Conservation (phyloP, 345 rosid genomes). For the Excoecaria agallocha region DNA sequence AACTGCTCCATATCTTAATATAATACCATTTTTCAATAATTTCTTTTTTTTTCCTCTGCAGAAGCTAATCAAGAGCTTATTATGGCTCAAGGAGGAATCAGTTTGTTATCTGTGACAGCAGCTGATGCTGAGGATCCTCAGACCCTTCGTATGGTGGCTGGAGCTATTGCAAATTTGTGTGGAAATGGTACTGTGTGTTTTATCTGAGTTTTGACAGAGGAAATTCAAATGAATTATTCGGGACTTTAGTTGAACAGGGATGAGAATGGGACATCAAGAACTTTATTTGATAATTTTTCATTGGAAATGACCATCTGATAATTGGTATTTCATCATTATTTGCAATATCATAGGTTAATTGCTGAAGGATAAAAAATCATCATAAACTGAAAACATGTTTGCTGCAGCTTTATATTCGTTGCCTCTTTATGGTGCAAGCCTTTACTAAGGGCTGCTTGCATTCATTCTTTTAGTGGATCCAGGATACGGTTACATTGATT, state of each 20-base stretch:
- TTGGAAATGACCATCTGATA: neutral
- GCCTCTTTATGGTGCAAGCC: neutral
- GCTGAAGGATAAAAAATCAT: neutral
- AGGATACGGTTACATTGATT: neutral
- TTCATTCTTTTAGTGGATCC: neutral
- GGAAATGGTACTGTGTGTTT: conserved; percentile 28
- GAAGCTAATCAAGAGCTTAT: conserved; percentile 38
- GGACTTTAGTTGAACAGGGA: too few relatives aligned
- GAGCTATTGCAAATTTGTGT: conserved; percentile 39
- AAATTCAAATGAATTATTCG: too few relatives aligned
- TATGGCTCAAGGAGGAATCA: conserved; percentile 35
- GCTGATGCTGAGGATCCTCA: conserved; percentile 41
- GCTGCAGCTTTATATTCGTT: neutral
- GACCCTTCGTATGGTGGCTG: conserved; percentile 38
- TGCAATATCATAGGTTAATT: neutral
- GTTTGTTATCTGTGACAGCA: conserved; percentile 33
- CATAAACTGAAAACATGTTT: neutral
- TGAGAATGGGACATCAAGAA: too few relatives aligned
- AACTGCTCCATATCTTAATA: neutral
- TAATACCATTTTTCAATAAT: neutral
- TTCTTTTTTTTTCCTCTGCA: neutral
- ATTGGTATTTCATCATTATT: neutral
- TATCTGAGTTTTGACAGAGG: too few relatives aligned
- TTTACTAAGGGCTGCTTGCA: neutral
- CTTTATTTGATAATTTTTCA: neutral